Conservation (phyloP, 1,284 basidiomycete species). For the Coniophora puteana region DNA sequence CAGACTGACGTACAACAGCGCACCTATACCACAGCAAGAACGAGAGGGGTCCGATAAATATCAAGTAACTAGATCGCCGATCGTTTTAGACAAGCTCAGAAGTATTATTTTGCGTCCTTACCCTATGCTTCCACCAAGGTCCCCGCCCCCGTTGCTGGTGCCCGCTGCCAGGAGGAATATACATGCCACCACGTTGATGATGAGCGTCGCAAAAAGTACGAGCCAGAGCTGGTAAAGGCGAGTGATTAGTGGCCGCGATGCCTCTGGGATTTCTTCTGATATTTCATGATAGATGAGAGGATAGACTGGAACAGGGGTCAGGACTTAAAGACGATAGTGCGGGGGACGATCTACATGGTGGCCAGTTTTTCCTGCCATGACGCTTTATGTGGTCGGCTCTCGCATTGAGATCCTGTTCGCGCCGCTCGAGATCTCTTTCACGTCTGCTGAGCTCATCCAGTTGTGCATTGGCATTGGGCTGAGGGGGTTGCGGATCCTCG, state of each 20-base stretch:
- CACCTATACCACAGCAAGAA: constrained; percentile 93
- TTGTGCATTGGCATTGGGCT: constrained; percentile 31
- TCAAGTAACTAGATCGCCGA: constrained; percentile 61
- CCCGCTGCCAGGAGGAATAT: constrained; percentile 84
- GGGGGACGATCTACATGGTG: constrained; percentile 57
- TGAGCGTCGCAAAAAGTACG: constrained; percentile 71
- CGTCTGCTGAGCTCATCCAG: constrained; percentile 65
- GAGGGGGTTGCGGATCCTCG: constrained; percentile 57
- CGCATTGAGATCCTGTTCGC: constrained; percentile 68
- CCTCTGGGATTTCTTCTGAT: constrained; percentile 82
- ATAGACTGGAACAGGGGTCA: constrained; percentile 57
- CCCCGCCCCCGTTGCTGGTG: constrained; percentile 72
- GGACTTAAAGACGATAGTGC: constrained; percentile 17
- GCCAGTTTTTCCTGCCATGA: constrained; percentile 89
- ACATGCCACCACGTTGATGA: constrained; percentile 90
- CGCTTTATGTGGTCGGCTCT: constrained; percentile 71
- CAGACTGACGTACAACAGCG: constrained; percentile 14
- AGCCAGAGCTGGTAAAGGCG: constrained; percentile 90
- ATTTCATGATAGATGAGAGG: constrained; percentile 95
- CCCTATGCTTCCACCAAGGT: constrained; percentile 79
- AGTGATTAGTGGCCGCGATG: constrained; percentile 75
- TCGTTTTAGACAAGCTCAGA: constrained; percentile 22
- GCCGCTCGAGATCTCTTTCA: constrained; percentile 76
- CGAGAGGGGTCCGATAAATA: constrained; percentile 77
- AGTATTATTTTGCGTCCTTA: constrained; percentile 36